These are phyloP conservation scores for Helianthus tuberosus DNA, from an alignment of 129 eudicot species.

Conservation along the genomic window DNA sequence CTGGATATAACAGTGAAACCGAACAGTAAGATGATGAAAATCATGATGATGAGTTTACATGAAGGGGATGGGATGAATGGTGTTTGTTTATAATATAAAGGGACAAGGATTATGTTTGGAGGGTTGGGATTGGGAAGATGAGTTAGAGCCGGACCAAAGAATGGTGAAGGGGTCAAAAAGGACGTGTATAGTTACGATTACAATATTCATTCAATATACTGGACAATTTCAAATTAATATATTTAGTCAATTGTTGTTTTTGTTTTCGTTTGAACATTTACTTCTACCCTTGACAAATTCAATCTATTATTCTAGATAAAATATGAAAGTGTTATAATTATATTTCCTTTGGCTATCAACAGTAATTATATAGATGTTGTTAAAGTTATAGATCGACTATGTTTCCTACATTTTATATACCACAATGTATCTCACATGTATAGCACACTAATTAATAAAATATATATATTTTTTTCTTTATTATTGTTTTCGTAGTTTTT, in stretches of 20 bases:
- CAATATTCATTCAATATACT: background rate
- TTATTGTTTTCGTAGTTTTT: no score
- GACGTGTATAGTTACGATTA: background rate
- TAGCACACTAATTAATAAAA: no score
- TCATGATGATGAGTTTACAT: constrained; percentile 36
- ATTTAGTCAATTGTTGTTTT: background rate
- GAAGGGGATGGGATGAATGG: background rate
- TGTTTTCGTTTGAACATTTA: background rate
- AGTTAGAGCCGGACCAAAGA: constrained; percentile 27
- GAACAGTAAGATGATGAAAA: constrained; percentile 31
- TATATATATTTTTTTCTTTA: no score
- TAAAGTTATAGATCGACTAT: no score
- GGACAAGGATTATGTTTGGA: background rate
- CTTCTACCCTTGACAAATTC: background rate
- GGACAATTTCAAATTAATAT: background rate
- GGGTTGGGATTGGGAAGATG: constrained; percentile 4
- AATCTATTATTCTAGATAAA: background rate
- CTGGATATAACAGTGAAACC: constrained; percentile 11
- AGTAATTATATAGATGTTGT: no score
- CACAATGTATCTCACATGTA: no score
- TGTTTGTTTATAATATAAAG: background rate
- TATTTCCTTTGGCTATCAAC: no score
- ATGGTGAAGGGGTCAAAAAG: constrained; percentile 11
- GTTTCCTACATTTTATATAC: no score
- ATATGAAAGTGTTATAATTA: background rate